Conservation (phyloP, 495 filamentous ascomycete genomes). For the Xylaria cubensis region DNA sequence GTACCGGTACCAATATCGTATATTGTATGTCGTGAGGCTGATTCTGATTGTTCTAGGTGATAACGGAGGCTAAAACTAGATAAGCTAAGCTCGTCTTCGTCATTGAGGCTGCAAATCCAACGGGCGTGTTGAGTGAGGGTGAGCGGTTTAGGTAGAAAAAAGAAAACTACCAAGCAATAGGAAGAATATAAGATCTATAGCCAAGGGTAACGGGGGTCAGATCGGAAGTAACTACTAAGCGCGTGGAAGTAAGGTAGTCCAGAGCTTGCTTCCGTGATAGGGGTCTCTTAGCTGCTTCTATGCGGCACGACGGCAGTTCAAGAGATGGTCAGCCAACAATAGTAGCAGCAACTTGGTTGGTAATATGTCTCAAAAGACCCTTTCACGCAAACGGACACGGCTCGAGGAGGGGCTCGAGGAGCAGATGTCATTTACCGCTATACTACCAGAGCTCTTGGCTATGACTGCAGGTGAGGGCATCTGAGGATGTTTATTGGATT, state of each 20-base stretch:
- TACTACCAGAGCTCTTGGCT: constrained; percentile 18
- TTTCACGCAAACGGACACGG: constrained; percentile 18
- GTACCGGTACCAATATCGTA: constrained; percentile 32
- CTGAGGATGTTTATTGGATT: constrained; percentile 19
- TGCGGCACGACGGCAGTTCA: constrained; percentile 8
- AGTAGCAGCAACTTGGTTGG: constrained; percentile 12
- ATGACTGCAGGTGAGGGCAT: constrained; percentile 26
- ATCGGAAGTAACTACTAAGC: constrained; percentile 22
- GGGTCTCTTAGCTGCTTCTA: constrained; percentile 8
- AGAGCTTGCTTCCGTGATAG: constrained; percentile 21
- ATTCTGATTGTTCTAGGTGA: constrained; percentile 48
- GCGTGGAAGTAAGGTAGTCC: constrained; percentile 9
- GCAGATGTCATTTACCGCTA: constrained; percentile 33
- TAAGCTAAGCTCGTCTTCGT: constrained; percentile 61
- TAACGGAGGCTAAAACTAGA: constrained; percentile 58
- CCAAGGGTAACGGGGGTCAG: constrained; percentile 6
- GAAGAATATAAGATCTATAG: constrained; percentile 17
- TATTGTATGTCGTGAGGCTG: constrained; percentile 28
- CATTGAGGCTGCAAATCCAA: constrained; percentile 46
- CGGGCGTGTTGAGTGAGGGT: constrained; percentile 23
- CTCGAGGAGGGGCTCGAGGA: constrained; percentile 13
- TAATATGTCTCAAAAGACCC: constrained; percentile 10
- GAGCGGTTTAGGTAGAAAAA: constrained; percentile 27
- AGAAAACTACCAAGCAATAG: constrained; percentile 7
- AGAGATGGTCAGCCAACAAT: neutral